Base-by-base conservation (phyloP, 2,329 filamentous ascomycete species). In the Penicillium rolfsii region DNA sequence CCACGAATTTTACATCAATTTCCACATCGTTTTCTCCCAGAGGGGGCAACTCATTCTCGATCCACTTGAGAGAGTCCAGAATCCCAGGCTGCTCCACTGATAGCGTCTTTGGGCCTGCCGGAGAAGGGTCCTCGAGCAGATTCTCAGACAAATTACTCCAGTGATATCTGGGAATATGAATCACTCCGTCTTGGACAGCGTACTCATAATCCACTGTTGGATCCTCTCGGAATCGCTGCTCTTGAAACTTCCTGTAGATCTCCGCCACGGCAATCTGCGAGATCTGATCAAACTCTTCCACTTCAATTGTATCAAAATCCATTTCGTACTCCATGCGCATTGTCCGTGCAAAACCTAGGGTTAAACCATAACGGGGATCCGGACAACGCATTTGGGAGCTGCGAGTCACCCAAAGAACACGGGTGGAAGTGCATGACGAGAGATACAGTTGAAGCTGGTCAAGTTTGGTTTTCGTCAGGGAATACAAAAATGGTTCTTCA, bases 1-100 rank as follows among this genome's bases (percentile, higher is more conserved):
- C 65, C 14, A 62, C 41, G 33, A 52, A 60, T 30, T 58, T 57
- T n/a, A 66, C 54, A 24, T 66, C 60, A 11, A 66, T 50, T 33
- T 66, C 60, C 12, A 67, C 52, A 14, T 60, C 26, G 2, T 49
- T 57, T 5, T 57, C 19, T 19, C 6, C 12, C 5, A 63, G 35
- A 4, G 35, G n/a, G 2, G 14, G 26, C 16, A 38, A 4, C 4
- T 22, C 35, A 16, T 53, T 55, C n/a, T 26, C 40, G 1, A 22
- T 36, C 59, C 58, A 61, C 2, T 53, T 52, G 0, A 64, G n/a
- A 30, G 59, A 59, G 41, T 63, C 57, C 24, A 60, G 22, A n/a
- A 68, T 41, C 6, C 61, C 61, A 3, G 45, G 60, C 12, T 55
- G 19, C 6, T 55, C 52, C 3, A 63, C 36, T 24, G 38, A 14